phyloP scores from a whole-genome alignment of 495 filamentous ascomycete genomes.

The Neurospora terricola region DNA sequence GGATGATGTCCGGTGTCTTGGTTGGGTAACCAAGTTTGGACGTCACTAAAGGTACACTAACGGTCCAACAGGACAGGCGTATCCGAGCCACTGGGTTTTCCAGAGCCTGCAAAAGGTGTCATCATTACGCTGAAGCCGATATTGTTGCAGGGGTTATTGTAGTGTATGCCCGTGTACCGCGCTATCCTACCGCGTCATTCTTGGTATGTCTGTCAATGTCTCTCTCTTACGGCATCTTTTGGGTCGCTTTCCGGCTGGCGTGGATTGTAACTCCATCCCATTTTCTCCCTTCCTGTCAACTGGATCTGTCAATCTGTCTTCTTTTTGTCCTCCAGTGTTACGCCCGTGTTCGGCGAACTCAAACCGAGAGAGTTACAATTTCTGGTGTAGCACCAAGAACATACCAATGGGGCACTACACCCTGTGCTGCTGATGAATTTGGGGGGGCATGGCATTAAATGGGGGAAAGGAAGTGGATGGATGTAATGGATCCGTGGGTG shows the following conservation, averaged over 20 bases:
- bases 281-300: background rate
- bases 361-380: background rate
- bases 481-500: background rate
- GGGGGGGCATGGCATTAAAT: background rate
- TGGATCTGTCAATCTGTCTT: background rate
- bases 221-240: background rate
- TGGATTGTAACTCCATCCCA: background rate
- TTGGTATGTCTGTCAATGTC: background rate
- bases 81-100: background rate
- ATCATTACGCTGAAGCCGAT: background rate
- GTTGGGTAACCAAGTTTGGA: background rate
- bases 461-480: background rate
- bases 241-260: background rate
- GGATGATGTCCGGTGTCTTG: background rate
- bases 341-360: background rate
- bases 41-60: background rate
- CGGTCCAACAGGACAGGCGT: background rate
- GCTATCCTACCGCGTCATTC: background rate
- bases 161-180: background rate
- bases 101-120: background rate
- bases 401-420: background rate
- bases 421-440: background rate
- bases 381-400: background rate
- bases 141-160: background rate
- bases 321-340: background rate